phyloP scores from a whole-genome alignment of 352 stramenopile species.

The Thraustochytrium sp. region DNA sequence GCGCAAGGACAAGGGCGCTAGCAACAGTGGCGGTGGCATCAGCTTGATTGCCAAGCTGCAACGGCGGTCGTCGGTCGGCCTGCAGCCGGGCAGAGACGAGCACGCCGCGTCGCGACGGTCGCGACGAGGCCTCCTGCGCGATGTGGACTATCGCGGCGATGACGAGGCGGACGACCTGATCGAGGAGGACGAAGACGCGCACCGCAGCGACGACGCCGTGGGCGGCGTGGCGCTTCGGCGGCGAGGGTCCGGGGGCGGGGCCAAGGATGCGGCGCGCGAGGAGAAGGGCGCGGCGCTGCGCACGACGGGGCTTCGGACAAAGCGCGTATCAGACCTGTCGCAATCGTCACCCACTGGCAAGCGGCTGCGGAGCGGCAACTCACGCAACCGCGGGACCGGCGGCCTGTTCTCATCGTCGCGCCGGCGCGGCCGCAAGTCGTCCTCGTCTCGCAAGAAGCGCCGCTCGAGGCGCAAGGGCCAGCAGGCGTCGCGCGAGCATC shows the following conservation, averaged over 20 bases:
- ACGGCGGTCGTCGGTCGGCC: neutral
- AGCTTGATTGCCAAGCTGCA: neutral
- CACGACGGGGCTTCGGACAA: too few species aligned
- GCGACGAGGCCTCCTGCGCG: too few species aligned
- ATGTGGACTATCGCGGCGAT: conserved; percentile 6
- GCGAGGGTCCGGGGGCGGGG: too few species aligned
- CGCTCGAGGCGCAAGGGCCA: neutral
- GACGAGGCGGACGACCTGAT: neutral
- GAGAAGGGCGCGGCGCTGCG: too few species aligned
- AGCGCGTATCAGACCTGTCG: too few species aligned
- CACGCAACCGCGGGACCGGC: neutral
- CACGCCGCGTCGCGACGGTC: too few species aligned
- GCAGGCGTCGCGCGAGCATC: too few species aligned
- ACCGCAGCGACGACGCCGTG: too few species aligned
- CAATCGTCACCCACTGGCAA: neutral
- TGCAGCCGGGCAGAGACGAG: too few species aligned
- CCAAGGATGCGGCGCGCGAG: too few species aligned
- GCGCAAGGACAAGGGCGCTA: neutral
- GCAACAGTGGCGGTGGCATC: neutral
- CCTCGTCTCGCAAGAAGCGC: conserved; percentile 3
- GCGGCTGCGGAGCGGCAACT: neutral
- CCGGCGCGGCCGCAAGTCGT: neutral
- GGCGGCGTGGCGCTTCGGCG: too few species aligned
- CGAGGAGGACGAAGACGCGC: neutral
- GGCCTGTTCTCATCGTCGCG: too few species aligned